These are phyloP conservation scores for Colletotrichum neosansevieriae DNA, from an alignment of 2,329 filamentous ascomycete genomes.

Conservation along the genomic window DNA sequence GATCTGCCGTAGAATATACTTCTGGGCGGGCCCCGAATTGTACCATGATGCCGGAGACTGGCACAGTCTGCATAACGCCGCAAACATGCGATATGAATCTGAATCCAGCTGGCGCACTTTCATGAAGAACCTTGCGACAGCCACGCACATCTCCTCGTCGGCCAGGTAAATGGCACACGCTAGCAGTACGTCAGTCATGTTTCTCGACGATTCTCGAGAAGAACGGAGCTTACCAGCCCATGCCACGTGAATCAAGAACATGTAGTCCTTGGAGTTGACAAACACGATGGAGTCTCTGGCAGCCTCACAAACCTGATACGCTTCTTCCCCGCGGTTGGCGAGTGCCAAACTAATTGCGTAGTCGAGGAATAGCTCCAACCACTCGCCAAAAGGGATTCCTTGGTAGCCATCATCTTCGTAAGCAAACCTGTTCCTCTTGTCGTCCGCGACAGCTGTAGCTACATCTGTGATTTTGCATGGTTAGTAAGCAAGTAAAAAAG, in stretches of 20 bases:
- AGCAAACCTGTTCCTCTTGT: slow-evolving; percentile 43
- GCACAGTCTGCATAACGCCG: slow-evolving; percentile 80
- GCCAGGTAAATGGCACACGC: slow-evolving; percentile 85
- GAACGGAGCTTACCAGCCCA: slow-evolving; percentile 71
- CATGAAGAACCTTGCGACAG: slow-evolving; percentile 85
- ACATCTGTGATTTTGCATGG: slow-evolving; percentile 44
- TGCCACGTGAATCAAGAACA: slow-evolving; percentile 80
- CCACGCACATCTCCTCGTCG: slow-evolving; percentile 81
- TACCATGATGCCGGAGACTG: slow-evolving; percentile 82
- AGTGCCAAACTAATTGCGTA: slow-evolving; percentile 84
- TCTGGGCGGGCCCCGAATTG: slow-evolving; percentile 84
- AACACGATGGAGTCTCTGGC: slow-evolving; percentile 87
- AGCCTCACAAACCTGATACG: slow-evolving; percentile 84
- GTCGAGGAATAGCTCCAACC: slow-evolving; percentile 91
- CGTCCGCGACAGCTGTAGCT: slow-evolving; percentile 44
- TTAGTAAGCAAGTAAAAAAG: neutral
- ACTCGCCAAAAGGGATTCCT: slow-evolving; percentile 83
- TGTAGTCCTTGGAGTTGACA: slow-evolving; percentile 74
- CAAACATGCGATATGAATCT: slow-evolving; percentile 87
- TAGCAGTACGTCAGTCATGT: slow-evolving; percentile 48
- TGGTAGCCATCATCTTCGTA: slow-evolving; percentile 68
- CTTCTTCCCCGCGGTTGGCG: slow-evolving; percentile 74
- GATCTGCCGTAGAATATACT: slow-evolving; percentile 91
- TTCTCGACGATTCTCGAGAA: neutral
- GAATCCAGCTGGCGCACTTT: slow-evolving; percentile 83